A percentile compares a stretch with the other conserved stretches of the same genome.
These are phyloP conservation scores for Blastobotrys mokoenaii DNA, from an alignment of 805 yeast genomes.

Conservation along the genomic window DNA sequence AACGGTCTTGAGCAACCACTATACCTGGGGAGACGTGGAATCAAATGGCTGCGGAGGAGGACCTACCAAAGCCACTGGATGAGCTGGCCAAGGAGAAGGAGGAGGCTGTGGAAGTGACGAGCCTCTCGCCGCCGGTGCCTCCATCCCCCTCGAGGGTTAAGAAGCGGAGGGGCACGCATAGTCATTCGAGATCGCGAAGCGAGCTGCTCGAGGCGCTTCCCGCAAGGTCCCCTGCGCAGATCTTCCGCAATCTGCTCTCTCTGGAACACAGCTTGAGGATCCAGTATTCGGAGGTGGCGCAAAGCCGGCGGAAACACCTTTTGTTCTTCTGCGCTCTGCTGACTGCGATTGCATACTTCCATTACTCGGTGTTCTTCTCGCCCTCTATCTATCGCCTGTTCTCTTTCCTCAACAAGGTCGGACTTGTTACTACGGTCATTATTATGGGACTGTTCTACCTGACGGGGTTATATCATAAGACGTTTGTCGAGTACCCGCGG, in stretches of 20 bases:
- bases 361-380: conserved; percentile 24
- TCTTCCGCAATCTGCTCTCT: conserved; percentile 72
- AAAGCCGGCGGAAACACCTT: conserved; percentile 54
- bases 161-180: neutral
- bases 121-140: too few relatives aligned
- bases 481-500: conserved; percentile 72
- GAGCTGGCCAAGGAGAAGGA: too few relatives aligned
- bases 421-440: conserved; percentile 52
- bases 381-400: conserved; percentile 33
- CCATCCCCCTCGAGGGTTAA: neutral
- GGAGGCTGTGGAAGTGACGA: too few relatives aligned
- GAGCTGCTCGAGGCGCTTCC: conserved; percentile 8
- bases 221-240: conserved; percentile 34
- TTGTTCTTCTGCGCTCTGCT: conserved; percentile 35
- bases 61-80: too few relatives aligned
- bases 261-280: conserved; percentile 78
- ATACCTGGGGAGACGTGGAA: too few relatives aligned
- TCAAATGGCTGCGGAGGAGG: too few relatives aligned
- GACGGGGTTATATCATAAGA: conserved; percentile 83
- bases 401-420: conserved; percentile 28
- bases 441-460: conserved; percentile 71
- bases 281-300: conserved; percentile 67
- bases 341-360: conserved; percentile 22
- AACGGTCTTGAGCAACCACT: too few relatives aligned
- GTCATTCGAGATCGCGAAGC: conserved; percentile 3